Evolutionary conservation across 2,329 filamentous ascomycete species (phyloP).

Genomic region (Alternaria consortialis): DNA sequence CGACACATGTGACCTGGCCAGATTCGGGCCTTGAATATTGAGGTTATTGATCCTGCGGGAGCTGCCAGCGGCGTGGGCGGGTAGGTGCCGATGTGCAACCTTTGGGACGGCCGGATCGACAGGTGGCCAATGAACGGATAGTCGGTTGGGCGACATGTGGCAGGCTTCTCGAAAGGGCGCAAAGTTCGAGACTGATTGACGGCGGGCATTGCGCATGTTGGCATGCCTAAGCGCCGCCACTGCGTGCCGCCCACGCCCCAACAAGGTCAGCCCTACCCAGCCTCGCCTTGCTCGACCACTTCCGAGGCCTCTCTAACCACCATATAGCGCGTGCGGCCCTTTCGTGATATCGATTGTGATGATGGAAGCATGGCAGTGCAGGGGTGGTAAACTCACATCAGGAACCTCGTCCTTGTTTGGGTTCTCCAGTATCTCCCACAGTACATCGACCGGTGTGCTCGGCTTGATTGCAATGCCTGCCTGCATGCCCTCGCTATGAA

Average conservation of each 20-base stretch:
- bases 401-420: slow-evolving; percentile 77
- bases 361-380: slow-evolving; percentile 6
- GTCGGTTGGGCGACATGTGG: slow-evolving; percentile 16
- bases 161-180: slow-evolving; percentile 27
- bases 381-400: slow-evolving; percentile 71
- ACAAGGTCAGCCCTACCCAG: slow-evolving; percentile 32
- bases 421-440: slow-evolving; percentile 88
- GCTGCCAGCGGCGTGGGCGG: slow-evolving; percentile 20
- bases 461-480: slow-evolving; percentile 97
- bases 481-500: slow-evolving; percentile 86
- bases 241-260: slow-evolving; percentile 40
- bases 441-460: slow-evolving; percentile 85
- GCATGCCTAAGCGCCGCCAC: slow-evolving; percentile 46
- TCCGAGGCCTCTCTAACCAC: slow-evolving; percentile 23
- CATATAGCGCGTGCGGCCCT: slow-evolving; percentile 20
- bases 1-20: slow-evolving; percentile 1
- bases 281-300: slow-evolving; percentile 19
- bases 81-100: slow-evolving; percentile 18
- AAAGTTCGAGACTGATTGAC: slow-evolving; percentile 27
- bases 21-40: slow-evolving; percentile 9
- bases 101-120: slow-evolving; percentile 5
- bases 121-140: slow-evolving; percentile 19
- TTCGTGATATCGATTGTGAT: slow-evolving; percentile 29
- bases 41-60: slow-evolving; percentile 24
- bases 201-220: slow-evolving; percentile 18